A percentile compares a stretch with the other conserved stretches of the same genome.
Evolutionary conservation across 2,329 filamentous ascomycete species (phyloP).

Genomic region (Pseudocercospora macadamiae): DNA sequence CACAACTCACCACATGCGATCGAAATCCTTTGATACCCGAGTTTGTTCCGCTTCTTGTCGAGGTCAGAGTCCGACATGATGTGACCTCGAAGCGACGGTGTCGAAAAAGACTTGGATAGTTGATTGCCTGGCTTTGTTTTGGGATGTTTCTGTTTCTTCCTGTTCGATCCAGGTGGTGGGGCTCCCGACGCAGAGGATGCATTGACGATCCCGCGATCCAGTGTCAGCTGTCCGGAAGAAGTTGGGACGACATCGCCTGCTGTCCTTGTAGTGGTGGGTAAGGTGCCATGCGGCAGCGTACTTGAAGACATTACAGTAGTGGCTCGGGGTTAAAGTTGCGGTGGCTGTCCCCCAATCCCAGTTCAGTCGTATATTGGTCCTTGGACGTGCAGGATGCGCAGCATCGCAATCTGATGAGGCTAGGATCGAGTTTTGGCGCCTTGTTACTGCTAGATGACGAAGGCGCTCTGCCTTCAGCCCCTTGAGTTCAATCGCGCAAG

Average conservation of each 20-base stretch:
- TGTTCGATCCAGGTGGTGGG: slow-evolving; percentile 24
- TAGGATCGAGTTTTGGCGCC: background rate
- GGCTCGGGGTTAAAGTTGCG: slow-evolving; percentile 19
- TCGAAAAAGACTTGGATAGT: slow-evolving; percentile 46
- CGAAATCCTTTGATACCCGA: slow-evolving; percentile 88
- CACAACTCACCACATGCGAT: slow-evolving; percentile 85
- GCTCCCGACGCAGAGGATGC: slow-evolving; percentile 23
- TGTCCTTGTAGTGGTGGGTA: slow-evolving; percentile 17
- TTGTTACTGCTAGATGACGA: slow-evolving; percentile 8
- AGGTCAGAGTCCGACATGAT: slow-evolving; percentile 54
- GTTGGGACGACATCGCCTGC: slow-evolving; percentile 17
- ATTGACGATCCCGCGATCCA: slow-evolving; percentile 20
- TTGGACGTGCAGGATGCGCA: slow-evolving; percentile 6
- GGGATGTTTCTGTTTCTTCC: slow-evolving; percentile 37
- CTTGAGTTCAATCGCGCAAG: background rate
- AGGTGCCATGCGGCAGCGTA: slow-evolving; percentile 16
- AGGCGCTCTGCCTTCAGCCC: background rate
- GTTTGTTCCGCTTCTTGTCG: slow-evolving; percentile 79
- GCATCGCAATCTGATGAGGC: background rate
- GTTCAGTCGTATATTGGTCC: slow-evolving; percentile 7
- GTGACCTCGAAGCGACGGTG: slow-evolving; percentile 51
- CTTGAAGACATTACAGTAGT: slow-evolving; percentile 24
- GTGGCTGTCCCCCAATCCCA: slow-evolving; percentile 13
- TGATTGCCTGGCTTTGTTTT: slow-evolving; percentile 47
- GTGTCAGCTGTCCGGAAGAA: slow-evolving; percentile 14